Percentiles rank a stretch among this genome's conserved stretches.
Evolutionary conservation across 768 basidiomycete genomes (phyloP).

Genomic region (Xerocomus potaroensis): DNA sequence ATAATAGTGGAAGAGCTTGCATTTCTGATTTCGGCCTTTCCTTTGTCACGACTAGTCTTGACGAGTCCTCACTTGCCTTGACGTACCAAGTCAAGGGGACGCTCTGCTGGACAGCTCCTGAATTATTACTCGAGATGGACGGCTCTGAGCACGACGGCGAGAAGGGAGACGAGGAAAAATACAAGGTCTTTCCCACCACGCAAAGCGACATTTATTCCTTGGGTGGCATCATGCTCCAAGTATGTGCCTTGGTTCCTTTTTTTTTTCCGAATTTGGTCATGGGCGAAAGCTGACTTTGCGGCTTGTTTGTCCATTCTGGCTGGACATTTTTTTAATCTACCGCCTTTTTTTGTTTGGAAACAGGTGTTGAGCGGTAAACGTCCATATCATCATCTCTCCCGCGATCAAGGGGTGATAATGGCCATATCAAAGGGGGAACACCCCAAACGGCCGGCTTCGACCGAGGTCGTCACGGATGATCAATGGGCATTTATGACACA

Average conservation of each 20-base stretch:
- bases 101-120: constrained; percentile 48
- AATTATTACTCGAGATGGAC: constrained; percentile 29
- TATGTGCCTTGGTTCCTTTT: too few relatives aligned
- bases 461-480: constrained; percentile 9
- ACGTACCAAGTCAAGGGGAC: constrained; percentile 31
- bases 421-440: constrained; percentile 9
- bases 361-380: constrained; percentile 21
- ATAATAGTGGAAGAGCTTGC: constrained; percentile 37
- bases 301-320: background rate
- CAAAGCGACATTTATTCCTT: constrained; percentile 38
- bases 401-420: constrained; percentile 18
- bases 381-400: constrained; percentile 20
- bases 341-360: too few relatives aligned
- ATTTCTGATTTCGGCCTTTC: constrained; percentile 48
- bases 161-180: background rate
- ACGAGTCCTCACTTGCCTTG: constrained; percentile 33
- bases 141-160: background rate
- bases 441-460: constrained; percentile 12
- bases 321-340: too few relatives aligned
- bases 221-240: constrained; percentile 23
- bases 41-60: constrained; percentile 33
- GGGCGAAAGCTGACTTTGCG: background rate
- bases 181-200: constrained; percentile 12
- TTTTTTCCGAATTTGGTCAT: background rate
- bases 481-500: constrained; percentile 22